Percentiles rank a stretch among this genome's conserved stretches.
phyloP scores from a whole-genome alignment of 768 basidiomycete genomes.

The Hirschioporus abietinus region DNA sequence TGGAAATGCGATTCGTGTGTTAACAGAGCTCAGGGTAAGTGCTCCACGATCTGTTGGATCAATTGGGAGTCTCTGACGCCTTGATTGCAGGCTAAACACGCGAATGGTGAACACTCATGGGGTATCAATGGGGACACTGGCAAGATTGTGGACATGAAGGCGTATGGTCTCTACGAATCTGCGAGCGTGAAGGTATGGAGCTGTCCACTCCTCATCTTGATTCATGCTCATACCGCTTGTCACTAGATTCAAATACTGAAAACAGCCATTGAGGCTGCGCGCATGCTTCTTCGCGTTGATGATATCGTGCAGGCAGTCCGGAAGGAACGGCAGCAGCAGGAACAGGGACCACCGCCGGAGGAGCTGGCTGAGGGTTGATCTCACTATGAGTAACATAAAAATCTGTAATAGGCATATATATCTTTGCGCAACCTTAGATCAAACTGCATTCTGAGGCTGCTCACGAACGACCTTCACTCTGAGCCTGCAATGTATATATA shows the following conservation, averaged over 20 bases:
- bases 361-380: constrained; percentile 33
- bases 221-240: neutral
- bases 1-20: constrained; percentile 87
- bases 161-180: constrained; percentile 90
- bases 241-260: constrained; percentile 89
- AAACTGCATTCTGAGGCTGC: neutral
- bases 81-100: constrained; percentile 78
- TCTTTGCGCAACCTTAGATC: neutral
- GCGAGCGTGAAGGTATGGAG: constrained; percentile 87
- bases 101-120: constrained; percentile 84
- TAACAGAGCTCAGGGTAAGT: constrained; percentile 89
- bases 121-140: constrained; percentile 96
- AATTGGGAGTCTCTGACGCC: neutral
- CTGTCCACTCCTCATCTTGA: neutral
- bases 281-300: constrained; percentile 88
- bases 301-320: constrained; percentile 89
- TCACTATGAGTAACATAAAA: neutral
- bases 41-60: neutral
- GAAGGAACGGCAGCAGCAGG: constrained; percentile 58
- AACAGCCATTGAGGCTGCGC: constrained; percentile 95
- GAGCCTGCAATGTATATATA: neutral
- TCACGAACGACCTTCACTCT: neutral
- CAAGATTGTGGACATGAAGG: constrained; percentile 93
- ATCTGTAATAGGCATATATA: neutral
- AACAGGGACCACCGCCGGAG: constrained; percentile 50